These are phyloP conservation scores for Hymenoscyphus occultus DNA, from an alignment of 2,329 filamentous ascomycete species.

Conservation along the genomic window DNA sequence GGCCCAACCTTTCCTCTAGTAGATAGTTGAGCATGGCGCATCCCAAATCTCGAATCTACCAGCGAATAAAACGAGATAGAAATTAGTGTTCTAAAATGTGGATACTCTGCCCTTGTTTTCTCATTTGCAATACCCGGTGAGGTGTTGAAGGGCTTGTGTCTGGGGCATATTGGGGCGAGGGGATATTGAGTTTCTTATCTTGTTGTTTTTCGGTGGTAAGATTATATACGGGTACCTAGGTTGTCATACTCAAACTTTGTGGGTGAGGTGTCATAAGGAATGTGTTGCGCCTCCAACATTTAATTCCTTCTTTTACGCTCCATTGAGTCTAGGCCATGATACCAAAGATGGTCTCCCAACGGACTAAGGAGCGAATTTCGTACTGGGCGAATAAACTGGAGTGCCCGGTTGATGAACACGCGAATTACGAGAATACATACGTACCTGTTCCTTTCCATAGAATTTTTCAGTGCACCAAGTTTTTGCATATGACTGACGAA, in stretches of 20 bases:
- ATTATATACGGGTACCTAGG: not conserved
- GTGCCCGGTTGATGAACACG: slow-evolving; percentile 27
- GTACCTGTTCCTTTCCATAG: slow-evolving; percentile 9
- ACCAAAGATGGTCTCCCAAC: slow-evolving; percentile 21
- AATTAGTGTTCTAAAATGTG: not conserved
- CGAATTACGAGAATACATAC: slow-evolving; percentile 30
- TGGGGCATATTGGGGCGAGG: not conserved
- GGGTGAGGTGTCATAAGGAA: not conserved
- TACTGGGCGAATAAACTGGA: slow-evolving; percentile 26
- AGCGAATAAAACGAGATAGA: not conserved
- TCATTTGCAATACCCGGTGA: not conserved
- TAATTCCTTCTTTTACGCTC: too few species aligned
- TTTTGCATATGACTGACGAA: slow-evolving; percentile 6
- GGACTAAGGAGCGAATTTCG: slow-evolving; percentile 19
- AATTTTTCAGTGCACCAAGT: not conserved
- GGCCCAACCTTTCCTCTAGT: not conserved
- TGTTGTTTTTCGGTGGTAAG: not conserved
- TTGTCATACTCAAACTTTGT: not conserved
- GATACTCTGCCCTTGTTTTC: not conserved
- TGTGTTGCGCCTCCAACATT: not conserved
- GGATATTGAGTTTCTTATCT: not conserved
- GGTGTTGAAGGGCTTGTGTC: not conserved
- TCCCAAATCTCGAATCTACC: not conserved
- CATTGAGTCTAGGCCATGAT: not conserved
- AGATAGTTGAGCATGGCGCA: not conserved